A percentile compares a stretch with the other conserved stretches of the same genome.
phyloP scores from a whole-genome alignment of 2,329 filamentous ascomycete genomes.

The Penicillium sp. region DNA sequence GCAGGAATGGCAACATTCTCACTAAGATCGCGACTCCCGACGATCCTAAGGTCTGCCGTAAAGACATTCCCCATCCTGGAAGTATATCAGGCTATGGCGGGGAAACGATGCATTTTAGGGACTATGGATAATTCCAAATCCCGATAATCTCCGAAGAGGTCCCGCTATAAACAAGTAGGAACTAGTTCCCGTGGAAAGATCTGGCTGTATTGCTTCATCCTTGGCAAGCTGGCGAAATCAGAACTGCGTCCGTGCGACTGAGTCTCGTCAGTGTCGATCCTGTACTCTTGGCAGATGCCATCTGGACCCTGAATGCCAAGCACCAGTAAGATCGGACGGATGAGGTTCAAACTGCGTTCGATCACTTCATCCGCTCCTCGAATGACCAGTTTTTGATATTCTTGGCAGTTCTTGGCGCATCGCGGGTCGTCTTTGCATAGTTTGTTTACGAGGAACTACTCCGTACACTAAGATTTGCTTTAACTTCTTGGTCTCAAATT shows the following conservation, averaged over 20 bases:
- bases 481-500: not conserved
- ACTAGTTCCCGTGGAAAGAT: not conserved
- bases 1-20: slow-evolving; percentile 6
- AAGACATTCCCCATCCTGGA: not conserved
- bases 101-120: slow-evolving; percentile 7
- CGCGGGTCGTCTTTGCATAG: slow-evolving; percentile 5
- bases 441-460: not conserved
- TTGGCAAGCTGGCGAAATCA: slow-evolving; percentile 26
- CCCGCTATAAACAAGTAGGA: not conserved
- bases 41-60: slow-evolving; percentile 2
- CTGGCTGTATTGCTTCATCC: slow-evolving; percentile 21
- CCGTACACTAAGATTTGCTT: slow-evolving; percentile 7
- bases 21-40: slow-evolving; percentile 10
- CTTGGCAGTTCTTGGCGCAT: slow-evolving; percentile 12
- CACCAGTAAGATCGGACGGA: not conserved
- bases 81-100: not conserved
- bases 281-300: slow-evolving; percentile 7
- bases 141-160: not conserved
- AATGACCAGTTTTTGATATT: slow-evolving; percentile 7
- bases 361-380: slow-evolving; percentile 15
- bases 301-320: not conserved
- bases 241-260: slow-evolving; percentile 1
- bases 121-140: not conserved
- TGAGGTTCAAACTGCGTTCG: not conserved
- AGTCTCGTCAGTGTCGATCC: slow-evolving; percentile 12